Evolutionary conservation across 2,329 filamentous ascomycete species (phyloP).

Genomic region (Colletotrichum orchidophilum): DNA sequence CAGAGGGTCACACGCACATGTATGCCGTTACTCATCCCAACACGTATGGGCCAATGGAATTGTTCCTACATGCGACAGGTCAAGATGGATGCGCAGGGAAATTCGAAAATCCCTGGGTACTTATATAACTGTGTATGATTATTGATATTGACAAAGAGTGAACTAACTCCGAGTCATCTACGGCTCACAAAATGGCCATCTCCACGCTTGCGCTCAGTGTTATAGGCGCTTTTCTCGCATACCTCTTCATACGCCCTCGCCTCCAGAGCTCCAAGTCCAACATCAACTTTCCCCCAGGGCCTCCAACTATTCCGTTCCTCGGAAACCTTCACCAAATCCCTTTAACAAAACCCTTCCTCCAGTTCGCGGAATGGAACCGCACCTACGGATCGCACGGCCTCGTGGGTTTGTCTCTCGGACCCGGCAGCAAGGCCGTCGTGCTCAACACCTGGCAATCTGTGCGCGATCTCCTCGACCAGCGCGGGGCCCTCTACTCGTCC

Average conservation of each 20-base stretch:
- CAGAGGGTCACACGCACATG: background rate
- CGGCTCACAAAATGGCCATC: background rate
- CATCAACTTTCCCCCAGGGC: slow-evolving; percentile 36
- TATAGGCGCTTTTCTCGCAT: background rate
- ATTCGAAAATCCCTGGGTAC: background rate
- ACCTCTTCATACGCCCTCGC: background rate
- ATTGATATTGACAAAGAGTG: background rate
- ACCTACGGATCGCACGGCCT: slow-evolving; percentile 44
- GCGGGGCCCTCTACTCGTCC: slow-evolving; percentile 47
- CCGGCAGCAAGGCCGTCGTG: slow-evolving; percentile 42
- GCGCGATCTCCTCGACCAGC: slow-evolving; percentile 49
- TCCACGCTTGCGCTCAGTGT: background rate
- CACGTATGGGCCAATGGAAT: background rate
- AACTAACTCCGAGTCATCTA: background rate
- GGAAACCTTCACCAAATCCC: slow-evolving; percentile 41
- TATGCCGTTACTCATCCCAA: background rate
- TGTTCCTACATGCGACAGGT: background rate
- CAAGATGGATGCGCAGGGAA: background rate
- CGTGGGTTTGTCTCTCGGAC: slow-evolving; percentile 42
- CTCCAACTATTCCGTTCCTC: slow-evolving; percentile 36
- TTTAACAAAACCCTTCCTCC: slow-evolving; percentile 37
- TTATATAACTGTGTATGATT: background rate
- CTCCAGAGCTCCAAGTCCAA: background rate
- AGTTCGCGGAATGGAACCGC: slow-evolving; percentile 43
- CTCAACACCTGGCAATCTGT: slow-evolving; percentile 44